Evolutionary conservation across 441 rosid species (phyloP), one percentile per base, ranked within the genome.

Genomic region (Oxalis stricta): DNA sequence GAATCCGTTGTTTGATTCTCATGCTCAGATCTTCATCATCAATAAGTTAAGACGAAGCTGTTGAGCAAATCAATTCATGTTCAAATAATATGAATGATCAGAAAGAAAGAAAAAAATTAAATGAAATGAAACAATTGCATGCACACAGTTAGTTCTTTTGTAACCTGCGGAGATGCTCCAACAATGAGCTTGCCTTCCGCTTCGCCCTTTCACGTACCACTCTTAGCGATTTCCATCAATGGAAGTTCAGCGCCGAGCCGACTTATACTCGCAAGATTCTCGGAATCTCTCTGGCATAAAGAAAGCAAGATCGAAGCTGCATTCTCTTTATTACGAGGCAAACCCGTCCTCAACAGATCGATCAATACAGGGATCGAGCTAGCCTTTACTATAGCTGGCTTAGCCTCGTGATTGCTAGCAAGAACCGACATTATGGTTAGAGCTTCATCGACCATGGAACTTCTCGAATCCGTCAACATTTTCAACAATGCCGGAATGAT

Each of bases 141-240:
- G n/a, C n/a, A n/a, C n/a, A n/a, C 44, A 22, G 52, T 52, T 51
- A 61, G 40, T 8, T 66, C 48, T 59, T 61, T 41, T 65, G 72
- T 43, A 61, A 53, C 48, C 64, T 78, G 32, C 50, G 67, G 26
- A 87, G 73, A 64, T 66, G 84, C 61, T 80, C 94, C 53, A 87
- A 54, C 68, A 87, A 56, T 24, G 80, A 74, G 19, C 63, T 53
- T 31, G 94, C 92, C 68, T 80, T 83, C 24, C 84, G 39, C 58
- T 83, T 77, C 18, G 88, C 88, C 70, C 96, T 76, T 68, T 83
- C 92, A n/a, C 0, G 94, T 80, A 16, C 96, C 94, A 34, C 49
- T 64, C 49, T 61, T 75, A 3, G 88, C 41, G 10, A 87, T 70
- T 64, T 83, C 92, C n/a, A 67, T 78, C 61, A 87, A 61, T 2